Evolutionary conservation across 2,329 filamentous ascomycete species (phyloP).

Genomic region (Stagonosporopsis cucurbitacearum): DNA sequence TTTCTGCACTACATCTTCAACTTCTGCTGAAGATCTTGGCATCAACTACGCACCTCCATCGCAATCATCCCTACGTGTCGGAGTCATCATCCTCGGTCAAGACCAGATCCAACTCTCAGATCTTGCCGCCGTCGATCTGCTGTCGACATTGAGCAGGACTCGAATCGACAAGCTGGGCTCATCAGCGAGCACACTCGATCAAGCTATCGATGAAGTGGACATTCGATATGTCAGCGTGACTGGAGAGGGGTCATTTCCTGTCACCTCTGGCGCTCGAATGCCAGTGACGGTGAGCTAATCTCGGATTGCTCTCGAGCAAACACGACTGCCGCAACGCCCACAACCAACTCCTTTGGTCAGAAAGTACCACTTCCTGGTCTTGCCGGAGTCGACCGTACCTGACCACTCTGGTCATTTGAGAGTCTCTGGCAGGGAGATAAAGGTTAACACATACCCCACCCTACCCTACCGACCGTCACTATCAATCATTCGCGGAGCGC

Average conservation of each 20-base stretch:
- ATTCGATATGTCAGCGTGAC: constrained; percentile 48
- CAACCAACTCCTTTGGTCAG: constrained; percentile 41
- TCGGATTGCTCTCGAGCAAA: constrained; percentile 35
- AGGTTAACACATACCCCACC: constrained; percentile 42
- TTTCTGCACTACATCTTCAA: constrained; percentile 45
- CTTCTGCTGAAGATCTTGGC: constrained; percentile 43
- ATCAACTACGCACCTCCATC: constrained; percentile 43
- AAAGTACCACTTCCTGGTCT: constrained; percentile 40
- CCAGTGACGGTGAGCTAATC: constrained; percentile 48
- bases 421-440: constrained; percentile 48
- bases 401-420: constrained; percentile 37
- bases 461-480: constrained; percentile 13
- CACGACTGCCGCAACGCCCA: constrained; percentile 23
- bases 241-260: constrained; percentile 45
- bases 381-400: constrained; percentile 44
- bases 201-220: constrained; percentile 46
- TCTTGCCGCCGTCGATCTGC: constrained; percentile 42
- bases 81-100: constrained; percentile 39
- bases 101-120: constrained; percentile 44
- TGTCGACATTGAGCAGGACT: constrained; percentile 41
- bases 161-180: constrained; percentile 36
- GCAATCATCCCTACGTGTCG: constrained; percentile 43
- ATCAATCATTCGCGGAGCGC: neutral
- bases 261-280: constrained; percentile 46
- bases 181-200: constrained; percentile 31